Evolutionary conservation across 1,284 basidiomycete species (phyloP).

Genomic region (Sparassis latifolia): DNA sequence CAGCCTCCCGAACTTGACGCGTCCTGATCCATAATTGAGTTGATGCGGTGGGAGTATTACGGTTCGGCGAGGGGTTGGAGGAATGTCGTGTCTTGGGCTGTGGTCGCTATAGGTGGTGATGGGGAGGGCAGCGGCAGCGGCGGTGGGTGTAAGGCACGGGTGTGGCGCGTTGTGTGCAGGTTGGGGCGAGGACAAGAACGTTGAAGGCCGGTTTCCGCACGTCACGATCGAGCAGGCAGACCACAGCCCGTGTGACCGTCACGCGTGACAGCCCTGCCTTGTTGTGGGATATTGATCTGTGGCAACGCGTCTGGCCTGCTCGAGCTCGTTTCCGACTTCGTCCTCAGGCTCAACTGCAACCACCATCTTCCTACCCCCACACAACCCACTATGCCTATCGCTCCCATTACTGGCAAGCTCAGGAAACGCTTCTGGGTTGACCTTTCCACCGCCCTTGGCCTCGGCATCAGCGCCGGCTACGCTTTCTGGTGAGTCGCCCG

Average conservation of each 20-base stretch:
- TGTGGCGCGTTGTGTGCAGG: conserved; percentile 7
- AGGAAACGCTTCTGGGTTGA: conserved; percentile 86
- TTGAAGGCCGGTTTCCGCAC: conserved; percentile 3
- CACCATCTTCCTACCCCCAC: conserved; percentile 8
- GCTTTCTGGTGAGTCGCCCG: conserved; percentile 63
- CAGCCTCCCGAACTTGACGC: conserved; percentile 83
- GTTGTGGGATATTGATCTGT: conserved; percentile 23
- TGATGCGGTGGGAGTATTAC: conserved; percentile 8
- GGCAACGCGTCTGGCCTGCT: conserved; percentile 6
- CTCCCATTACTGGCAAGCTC: conserved; percentile 84
- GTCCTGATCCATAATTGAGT: conserved; percentile 69
- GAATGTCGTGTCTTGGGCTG: neutral
- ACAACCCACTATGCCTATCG: conserved; percentile 55
- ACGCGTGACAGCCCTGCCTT: conserved; percentile 12
- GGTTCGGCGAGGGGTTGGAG: neutral
- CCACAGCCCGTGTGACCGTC: conserved; percentile 4
- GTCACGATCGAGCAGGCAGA: too few relatives aligned
- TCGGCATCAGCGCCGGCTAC: conserved; percentile 68
- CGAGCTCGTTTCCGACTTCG: conserved; percentile 16
- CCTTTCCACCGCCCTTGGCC: conserved; percentile 60
- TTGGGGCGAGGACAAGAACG: neutral
- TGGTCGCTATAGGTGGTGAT: neutral
- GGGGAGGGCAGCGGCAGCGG: conserved; percentile 1
- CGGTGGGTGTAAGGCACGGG: neutral
- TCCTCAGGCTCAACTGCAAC: conserved; percentile 12